Conservation (phyloP, 148 eudicot genomes). For the Rhododendron molle region DNA sequence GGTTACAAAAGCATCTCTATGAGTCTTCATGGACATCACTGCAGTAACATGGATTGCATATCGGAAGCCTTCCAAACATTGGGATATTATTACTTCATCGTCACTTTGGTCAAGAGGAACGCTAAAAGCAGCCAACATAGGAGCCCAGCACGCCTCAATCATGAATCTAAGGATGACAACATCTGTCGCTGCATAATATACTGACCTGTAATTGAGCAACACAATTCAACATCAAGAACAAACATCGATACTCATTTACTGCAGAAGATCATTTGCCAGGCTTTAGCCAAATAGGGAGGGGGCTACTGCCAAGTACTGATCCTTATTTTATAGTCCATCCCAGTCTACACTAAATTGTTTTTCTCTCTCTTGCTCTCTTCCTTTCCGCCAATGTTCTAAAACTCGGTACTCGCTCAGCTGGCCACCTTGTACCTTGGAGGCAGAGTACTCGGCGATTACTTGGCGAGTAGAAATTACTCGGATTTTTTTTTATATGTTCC, state of each 20-base stretch:
- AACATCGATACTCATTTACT: neutral
- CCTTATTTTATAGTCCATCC: neutral
- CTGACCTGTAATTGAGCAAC: slow-evolving; percentile 73
- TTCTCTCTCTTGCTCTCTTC: neutral
- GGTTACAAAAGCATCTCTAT: slow-evolving; percentile 88
- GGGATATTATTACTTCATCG: slow-evolving; percentile 66
- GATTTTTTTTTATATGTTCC: too few species aligned
- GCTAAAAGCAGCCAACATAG: slow-evolving; percentile 99
- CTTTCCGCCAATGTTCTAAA: too few species aligned
- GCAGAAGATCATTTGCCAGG: neutral
- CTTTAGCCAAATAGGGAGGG: neutral
- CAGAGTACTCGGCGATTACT: too few species aligned
- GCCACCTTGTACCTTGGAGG: too few species aligned
- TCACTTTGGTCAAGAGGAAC: slow-evolving; percentile 99
- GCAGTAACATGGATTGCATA: slow-evolving; percentile 94
- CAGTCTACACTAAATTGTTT: neutral
- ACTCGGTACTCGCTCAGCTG: too few species aligned
- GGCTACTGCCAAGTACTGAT: neutral
- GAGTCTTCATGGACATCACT: slow-evolving; percentile 99
- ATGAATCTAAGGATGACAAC: slow-evolving; percentile 92
- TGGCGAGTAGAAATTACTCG: too few species aligned
- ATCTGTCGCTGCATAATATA: slow-evolving; percentile 98
- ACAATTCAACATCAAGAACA: slow-evolving; percentile 18
- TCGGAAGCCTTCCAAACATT: slow-evolving; percentile 91
- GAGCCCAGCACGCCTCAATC: slow-evolving; percentile 99